These are phyloP conservation scores for Carallia pectinifolia DNA, from an alignment of 345 rosid species.

Conservation along the genomic window DNA sequence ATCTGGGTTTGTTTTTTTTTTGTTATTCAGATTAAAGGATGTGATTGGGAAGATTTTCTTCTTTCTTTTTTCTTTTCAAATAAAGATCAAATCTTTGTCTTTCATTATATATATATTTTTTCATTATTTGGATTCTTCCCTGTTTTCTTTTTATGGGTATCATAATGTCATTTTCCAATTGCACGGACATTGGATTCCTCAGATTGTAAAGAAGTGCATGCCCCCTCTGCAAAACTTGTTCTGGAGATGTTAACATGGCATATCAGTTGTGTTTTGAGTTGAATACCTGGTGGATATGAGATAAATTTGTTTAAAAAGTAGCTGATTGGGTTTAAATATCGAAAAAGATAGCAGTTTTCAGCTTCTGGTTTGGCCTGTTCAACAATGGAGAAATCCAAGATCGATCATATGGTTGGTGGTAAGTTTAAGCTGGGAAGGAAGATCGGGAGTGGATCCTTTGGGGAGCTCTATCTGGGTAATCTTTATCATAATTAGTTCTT, in stretches of 20 bases:
- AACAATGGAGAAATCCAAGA: constrained; percentile 33
- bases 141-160: not conserved
- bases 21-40: not conserved
- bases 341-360: not conserved
- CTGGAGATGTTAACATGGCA: constrained; percentile 16
- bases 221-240: not conserved
- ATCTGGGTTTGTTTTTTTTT: constrained; percentile 3
- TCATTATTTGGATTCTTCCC: not conserved
- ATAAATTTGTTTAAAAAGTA: not conserved
- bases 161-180: not conserved
- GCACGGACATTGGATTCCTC: not conserved
- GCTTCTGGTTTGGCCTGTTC: not conserved
- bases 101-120: not conserved
- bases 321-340: constrained; percentile 4
- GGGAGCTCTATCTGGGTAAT: constrained; percentile 83
- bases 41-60: constrained; percentile 14
- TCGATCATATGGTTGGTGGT: constrained; percentile 74
- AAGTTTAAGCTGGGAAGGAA: constrained; percentile 91
- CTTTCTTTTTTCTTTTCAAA: not conserved
- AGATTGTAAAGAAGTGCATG: not conserved
- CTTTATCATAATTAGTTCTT: not conserved
- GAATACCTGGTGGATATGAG: not conserved
- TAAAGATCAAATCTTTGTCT: not conserved
- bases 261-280: constrained; percentile 24
- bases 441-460: constrained; percentile 97